These are phyloP conservation scores for Psilocybe azurescens DNA, from an alignment of 768 basidiomycete genomes.

Conservation along the genomic window DNA sequence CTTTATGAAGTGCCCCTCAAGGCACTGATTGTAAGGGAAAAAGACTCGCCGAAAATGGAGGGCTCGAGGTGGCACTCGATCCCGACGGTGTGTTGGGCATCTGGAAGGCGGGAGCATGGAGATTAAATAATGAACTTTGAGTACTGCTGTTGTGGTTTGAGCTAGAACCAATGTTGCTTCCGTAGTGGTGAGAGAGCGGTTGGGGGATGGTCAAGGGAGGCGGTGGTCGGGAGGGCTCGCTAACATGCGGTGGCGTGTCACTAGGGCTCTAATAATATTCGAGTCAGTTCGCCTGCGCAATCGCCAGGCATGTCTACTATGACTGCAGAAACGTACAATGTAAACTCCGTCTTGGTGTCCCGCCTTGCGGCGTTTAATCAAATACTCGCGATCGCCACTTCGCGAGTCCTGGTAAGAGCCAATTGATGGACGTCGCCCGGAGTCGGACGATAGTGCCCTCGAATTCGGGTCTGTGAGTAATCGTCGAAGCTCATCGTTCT, in stretches of 20 bases:
- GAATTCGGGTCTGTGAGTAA: slow-evolving; percentile 56
- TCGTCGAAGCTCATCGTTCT: slow-evolving; percentile 77
- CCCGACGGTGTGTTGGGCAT: slow-evolving; percentile 75
- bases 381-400: slow-evolving; percentile 57
- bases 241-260: slow-evolving; percentile 48
- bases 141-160: slow-evolving; percentile 37
- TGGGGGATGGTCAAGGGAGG: slow-evolving; percentile 71
- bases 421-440: slow-evolving; percentile 52
- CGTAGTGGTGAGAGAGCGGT: slow-evolving; percentile 57
- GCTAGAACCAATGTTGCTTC: slow-evolving; percentile 39
- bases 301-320: not conserved
- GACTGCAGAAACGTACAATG: slow-evolving; percentile 40
- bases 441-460: slow-evolving; percentile 39
- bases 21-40: slow-evolving; percentile 42
- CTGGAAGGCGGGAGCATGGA: slow-evolving; percentile 64
- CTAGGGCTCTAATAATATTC: slow-evolving; percentile 43
- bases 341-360: slow-evolving; percentile 58
- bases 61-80: slow-evolving; percentile 75
- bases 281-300: not conserved
- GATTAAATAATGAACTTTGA: slow-evolving; percentile 52
- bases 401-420: slow-evolving; percentile 55
- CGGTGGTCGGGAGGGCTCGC: slow-evolving; percentile 45
- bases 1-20: slow-evolving; percentile 37
- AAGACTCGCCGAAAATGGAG: slow-evolving; percentile 89
- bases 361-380: slow-evolving; percentile 56